Base-by-base conservation (phyloP, 2,329 filamentous ascomycete genomes). In the Stagonosporopsis chrysanthemi region DNA sequence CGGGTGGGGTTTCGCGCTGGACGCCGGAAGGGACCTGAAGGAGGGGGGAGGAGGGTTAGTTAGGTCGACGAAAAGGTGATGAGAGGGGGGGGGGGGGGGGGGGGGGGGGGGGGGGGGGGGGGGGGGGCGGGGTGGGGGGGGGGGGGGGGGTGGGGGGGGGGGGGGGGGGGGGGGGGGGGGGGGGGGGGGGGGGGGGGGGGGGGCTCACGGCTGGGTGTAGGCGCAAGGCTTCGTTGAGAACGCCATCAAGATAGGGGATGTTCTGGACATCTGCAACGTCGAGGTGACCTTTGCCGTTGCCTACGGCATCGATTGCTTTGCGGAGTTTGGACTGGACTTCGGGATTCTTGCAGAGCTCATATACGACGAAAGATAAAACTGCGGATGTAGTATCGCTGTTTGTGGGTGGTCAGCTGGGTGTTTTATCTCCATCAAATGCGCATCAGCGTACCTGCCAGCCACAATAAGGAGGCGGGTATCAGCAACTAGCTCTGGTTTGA, bases 1-100 rank as follows among this genome's bases (percentile, higher is more conserved):
- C 67, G 0, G 67, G 63, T 2, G 74, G 71, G 6, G 73, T 74
- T 55, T 72, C 68, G 31, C 75, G 74, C 26, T 67, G 64, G 4
- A 75, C 53, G 40, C 71, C 71, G 1, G 65, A 69, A 6, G 72
- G 69, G 2, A 76, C 71, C 58, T 52, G 68, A 42, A 3, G 52
- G 49, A 1, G 28, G 12, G 38, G n/a, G 52, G 49, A 1, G 28
- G 12, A 36, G 26, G 17, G 38, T 66, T 52, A 63, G 56, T 46
- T n/a, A 12, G 29, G 7, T 29, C 23, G n/a, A 12, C 36, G 2
- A 29, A 17, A 9, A 8, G 12, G 19, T 24, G 9, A 28, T 12
- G 39, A n/a, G 6, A n/a, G n/a, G n/a, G n/a, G n/a, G n/a, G n/a
- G n/a, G n/a, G n/a, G n/a, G n/a, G n/a, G n/a, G n/a, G n/a, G n/a